Evolutionary conservation across 148 eudicot genomes (phyloP).

Genomic region (Limonium bicolor): DNA sequence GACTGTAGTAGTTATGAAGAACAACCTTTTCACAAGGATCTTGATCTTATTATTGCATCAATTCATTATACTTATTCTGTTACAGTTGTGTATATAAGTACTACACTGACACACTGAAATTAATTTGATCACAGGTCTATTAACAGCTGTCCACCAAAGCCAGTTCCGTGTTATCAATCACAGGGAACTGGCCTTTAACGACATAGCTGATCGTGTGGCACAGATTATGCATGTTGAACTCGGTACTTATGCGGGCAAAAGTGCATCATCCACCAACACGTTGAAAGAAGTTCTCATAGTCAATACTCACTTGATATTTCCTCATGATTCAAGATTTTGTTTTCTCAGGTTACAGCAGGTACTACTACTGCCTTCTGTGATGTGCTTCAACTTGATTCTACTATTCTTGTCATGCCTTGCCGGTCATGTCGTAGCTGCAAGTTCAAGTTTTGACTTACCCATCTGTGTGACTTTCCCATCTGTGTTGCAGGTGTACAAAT

Average conservation of each 20-base stretch:
- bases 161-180: constrained; percentile 20
- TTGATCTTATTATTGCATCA: too few species aligned
- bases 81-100: too few species aligned
- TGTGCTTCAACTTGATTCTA: too few species aligned
- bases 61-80: too few species aligned
- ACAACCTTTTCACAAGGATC: too few species aligned
- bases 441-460: too few species aligned
- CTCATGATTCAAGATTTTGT: constrained; percentile 32
- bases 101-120: too few species aligned
- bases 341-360: constrained; percentile 37
- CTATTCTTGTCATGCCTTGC: too few species aligned
- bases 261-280: neutral
- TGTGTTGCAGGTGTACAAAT: too few species aligned
- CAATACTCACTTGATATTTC: constrained; percentile 42
- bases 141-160: constrained; percentile 27
- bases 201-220: constrained; percentile 42
- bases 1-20: too few species aligned
- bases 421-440: too few species aligned
- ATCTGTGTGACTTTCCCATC: too few species aligned
- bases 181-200: constrained; percentile 26
- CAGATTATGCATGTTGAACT: constrained; percentile 35
- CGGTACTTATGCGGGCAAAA: constrained; percentile 8
- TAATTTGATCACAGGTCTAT: constrained; percentile 30
- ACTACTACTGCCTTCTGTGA: neutral
- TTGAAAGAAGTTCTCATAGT: constrained; percentile 19